Evolutionary conservation across 2,329 filamentous ascomycete genomes (phyloP), one percentile per base, ranked within the genome.

Genomic region (Fusarium equiseti): DNA sequence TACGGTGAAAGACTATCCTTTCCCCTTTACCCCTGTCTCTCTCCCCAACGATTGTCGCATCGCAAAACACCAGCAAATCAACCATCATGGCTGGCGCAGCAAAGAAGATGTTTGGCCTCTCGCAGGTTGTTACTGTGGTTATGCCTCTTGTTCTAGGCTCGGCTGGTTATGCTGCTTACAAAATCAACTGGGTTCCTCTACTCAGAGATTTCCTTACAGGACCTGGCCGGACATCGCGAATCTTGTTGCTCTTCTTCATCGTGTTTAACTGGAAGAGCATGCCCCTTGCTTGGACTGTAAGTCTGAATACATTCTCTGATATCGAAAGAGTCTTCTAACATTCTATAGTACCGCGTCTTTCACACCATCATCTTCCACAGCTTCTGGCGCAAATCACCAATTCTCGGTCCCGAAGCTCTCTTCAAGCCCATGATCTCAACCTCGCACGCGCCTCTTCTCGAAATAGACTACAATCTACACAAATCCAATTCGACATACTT

Each of bases 401-500:
- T 79, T 24, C 85, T 87, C 67, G 83, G 84, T 48, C 87, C 90
- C 3, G 85, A 89, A 66, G 88, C 91, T 43, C 87, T 96, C 71
- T 96, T 95, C 83, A 87, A 89, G 51, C 90, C 92, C 50, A 82
- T 92, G 54, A 89, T 92, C 63, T 89, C 90, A 18, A 83, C 85
- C 42, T 89, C 91, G 9, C 88, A 90, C 76, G 88, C 91, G 16
- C 88, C 92, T 2, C 81, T 92, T 57, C 86, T 92, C 73, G 94
- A 97, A 81, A 93, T 91, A 75, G 95, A 97, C 82, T 94, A 94
- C 83, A 95, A 96, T 82, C 77, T 94, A 45, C 92, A 95, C 85
- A 94, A 95, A 79, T 90, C 90, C 67, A 93, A 94, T 83, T 89
- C 88, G 73, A 97, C 94, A 31, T 97, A 97, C 83, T 97, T 97